These are phyloP conservation scores for Akanthomyces uredinophilus DNA, from an alignment of 2,329 filamentous ascomycete species.

Conservation along the genomic window DNA sequence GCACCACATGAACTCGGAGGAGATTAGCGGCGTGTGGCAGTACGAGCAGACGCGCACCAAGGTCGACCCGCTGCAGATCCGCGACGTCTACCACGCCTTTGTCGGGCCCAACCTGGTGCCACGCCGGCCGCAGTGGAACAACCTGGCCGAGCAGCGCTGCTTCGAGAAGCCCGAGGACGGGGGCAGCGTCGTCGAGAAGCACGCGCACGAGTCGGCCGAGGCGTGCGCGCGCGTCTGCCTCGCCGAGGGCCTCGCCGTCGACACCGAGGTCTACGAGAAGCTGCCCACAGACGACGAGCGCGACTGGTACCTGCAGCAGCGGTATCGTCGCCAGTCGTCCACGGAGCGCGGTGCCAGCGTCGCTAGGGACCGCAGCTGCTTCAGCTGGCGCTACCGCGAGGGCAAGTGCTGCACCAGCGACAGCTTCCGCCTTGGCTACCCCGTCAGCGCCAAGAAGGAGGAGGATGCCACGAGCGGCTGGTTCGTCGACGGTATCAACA, in stretches of 20 bases:
- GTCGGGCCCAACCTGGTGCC: slow-evolving; percentile 39
- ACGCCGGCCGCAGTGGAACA: slow-evolving; percentile 47
- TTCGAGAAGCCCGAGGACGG: slow-evolving; percentile 36
- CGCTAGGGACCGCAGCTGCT: slow-evolving; percentile 35
- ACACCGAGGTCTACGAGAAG: slow-evolving; percentile 29
- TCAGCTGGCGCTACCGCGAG: slow-evolving; percentile 43
- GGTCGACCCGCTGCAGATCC: slow-evolving; percentile 38
- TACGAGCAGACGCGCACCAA: slow-evolving; percentile 46
- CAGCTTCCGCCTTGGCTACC: slow-evolving; percentile 40
- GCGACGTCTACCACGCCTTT: slow-evolving; percentile 45
- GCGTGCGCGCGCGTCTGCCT: slow-evolving; percentile 48
- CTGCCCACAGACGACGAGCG: slow-evolving; percentile 26
- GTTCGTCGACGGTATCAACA: slow-evolving; percentile 42
- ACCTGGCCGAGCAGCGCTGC: slow-evolving; percentile 43
- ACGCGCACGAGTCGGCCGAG: slow-evolving; percentile 40
- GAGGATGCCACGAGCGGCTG: slow-evolving; percentile 39
- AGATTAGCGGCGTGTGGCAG: slow-evolving; percentile 48
- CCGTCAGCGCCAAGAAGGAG: slow-evolving; percentile 28
- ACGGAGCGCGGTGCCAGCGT: slow-evolving; percentile 17
- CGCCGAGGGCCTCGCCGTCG: slow-evolving; percentile 32
- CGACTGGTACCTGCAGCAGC: slow-evolving; percentile 23
- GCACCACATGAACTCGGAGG: slow-evolving; percentile 50
- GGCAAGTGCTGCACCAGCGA: slow-evolving; percentile 39
- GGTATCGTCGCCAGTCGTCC: slow-evolving; percentile 21
- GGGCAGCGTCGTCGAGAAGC: slow-evolving; percentile 34